Evolutionary conservation across 768 basidiomycete genomes (phyloP), one percentile per base, ranked within the genome.

Genomic region (Pholiota molesta): DNA sequence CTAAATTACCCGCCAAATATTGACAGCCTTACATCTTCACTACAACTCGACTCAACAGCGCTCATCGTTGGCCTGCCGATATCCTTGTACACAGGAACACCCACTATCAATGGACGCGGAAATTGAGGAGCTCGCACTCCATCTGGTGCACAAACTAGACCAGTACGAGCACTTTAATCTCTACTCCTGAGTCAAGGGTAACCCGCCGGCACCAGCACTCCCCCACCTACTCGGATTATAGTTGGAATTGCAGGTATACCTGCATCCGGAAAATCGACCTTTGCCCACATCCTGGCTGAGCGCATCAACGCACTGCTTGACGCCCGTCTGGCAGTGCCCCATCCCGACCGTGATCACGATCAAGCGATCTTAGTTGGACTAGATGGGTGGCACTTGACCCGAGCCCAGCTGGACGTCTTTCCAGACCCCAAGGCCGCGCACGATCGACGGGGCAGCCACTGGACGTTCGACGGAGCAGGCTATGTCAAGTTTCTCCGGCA

Each of bases 351-450:
- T 37, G 51, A 33, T 14, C 55, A 59, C 23, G 62, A 59, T 42
- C 61, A 73, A 16, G 92, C 88, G 5, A 79, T 91, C 33, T 82
- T 94, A 45, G 84, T 97, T 10, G 86, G 91, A 7, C 79, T 95
- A 40, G 96, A 98, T 71, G 96, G 97, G 11, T 99, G 95, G 94
- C 96, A 99, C 72, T 81, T 91, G 62, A 84, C 91, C 17, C 86
- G 94, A 23, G 83, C 86, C 4, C 86, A 92, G 65, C 84, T 99
- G 28, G 92, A 92, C 68, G 70, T 76, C 21, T 83, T 95, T 70
- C 85, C 86, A 14, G 87, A 97, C 72, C 89, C 95, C 0, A 79
- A 83, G 56, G 82, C 87, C 42, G 94, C 95, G 0, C 86, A 90
- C 66, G 89, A 89, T 83, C 60, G 93, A 51, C 85, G 95, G 21